Percentiles rank a stretch among this genome's conserved stretches.
Evolutionary conservation across 1,139 yeast species (phyloP).

Genomic region (Arxiozyma bovina): DNA sequence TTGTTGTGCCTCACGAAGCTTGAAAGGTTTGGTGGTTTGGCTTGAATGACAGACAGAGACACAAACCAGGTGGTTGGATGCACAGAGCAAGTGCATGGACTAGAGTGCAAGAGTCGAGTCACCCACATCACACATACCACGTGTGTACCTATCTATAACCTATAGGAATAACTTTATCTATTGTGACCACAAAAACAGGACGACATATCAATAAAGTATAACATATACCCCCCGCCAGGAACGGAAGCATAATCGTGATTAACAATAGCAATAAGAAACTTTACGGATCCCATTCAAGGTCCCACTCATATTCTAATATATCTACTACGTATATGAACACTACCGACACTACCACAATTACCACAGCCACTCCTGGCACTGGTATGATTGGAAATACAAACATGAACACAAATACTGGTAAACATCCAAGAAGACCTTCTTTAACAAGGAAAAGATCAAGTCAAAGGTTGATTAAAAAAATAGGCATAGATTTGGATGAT

Average conservation of each 20-base stretch:
- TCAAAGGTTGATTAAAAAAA: slow-evolving; percentile 25
- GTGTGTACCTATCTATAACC: background rate
- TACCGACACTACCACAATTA: background rate
- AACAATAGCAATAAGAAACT: background rate
- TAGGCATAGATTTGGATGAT: slow-evolving; percentile 18
- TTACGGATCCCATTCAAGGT: slow-evolving; percentile 14
- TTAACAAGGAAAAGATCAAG: slow-evolving; percentile 24
- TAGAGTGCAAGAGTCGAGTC: background rate
- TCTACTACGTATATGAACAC: background rate
- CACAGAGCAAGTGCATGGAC: background rate
- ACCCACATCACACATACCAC: background rate
- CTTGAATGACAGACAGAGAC: too few species aligned
- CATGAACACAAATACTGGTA: slow-evolving; percentile 9
- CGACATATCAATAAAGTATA: background rate
- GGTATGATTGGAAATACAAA: slow-evolving; percentile 1
- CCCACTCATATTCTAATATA: background rate
- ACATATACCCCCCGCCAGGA: background rate
- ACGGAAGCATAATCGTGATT: background rate
- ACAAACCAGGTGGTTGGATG: too few species aligned
- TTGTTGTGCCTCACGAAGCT: too few species aligned
- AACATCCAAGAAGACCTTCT: slow-evolving; percentile 13
- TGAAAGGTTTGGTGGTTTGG: too few species aligned
- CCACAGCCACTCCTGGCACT: background rate
- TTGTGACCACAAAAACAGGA: background rate
- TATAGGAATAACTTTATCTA: background rate